Base-by-base conservation (phyloP, 176 grass and related monocot species). In the Lolium multiflorum region DNA sequence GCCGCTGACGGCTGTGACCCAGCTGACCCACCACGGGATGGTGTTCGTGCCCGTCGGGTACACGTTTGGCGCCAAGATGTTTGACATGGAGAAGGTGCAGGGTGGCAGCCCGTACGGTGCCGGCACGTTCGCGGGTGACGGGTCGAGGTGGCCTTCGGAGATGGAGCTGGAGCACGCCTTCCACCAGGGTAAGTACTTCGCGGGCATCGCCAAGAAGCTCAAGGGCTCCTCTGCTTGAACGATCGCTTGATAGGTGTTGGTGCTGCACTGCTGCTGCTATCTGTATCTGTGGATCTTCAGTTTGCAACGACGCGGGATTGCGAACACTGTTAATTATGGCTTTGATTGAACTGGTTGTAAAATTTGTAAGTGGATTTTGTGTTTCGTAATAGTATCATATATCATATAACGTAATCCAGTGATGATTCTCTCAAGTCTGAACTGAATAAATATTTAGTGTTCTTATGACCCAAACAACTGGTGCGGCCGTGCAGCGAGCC, bases 111-210 rank as follows among this genome's bases (percentile, higher is more conserved):
- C 90, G 11, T 95, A 92, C 47, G 86, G 90, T 20, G 82, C 85
- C 0, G 95, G 93, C 18, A 95, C 93, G 13, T 98, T 93, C 50
- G 93, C 91, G 22, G 91, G 93, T 0, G 95, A 98, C 20, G 91
- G 91, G 17, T 89, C 95, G 11, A 86, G 95, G 83, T 88, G 82
- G 78, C 95, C 93, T 3, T 79, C 87, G 60, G 84, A 92, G 17
- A 43, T 90, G 78, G 95, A 98, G 82, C 82, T 90, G 73, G 93
- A 98, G 85, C 93, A 98, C 84, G 91, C 95, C 55, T 95, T 98
- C 70, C 95, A 98, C 82, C 95, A 98, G 83, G 95, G 95, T 41
- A 89, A 95, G 77, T 91, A 95, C 85, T 98, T 95, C 64, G 89
- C 95, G 4, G 80, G 83, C 74, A 83, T 98, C 74, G 83, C 95